Conservation (phyloP, 2,329 filamentous ascomycete genomes). For the Fusarium subglutinans region DNA sequence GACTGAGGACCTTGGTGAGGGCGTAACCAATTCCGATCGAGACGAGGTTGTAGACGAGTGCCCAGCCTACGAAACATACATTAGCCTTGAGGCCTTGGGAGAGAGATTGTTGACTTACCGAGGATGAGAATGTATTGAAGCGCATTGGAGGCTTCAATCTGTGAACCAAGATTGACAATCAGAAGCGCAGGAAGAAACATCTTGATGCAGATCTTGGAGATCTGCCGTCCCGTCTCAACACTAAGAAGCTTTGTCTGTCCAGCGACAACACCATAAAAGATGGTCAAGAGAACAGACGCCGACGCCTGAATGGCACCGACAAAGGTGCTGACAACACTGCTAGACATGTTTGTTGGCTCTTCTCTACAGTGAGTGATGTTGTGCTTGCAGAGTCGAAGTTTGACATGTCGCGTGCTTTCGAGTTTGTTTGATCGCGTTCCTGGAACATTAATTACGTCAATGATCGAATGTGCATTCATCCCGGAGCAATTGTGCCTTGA, state of each 20-base stretch:
- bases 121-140: slow-evolving; percentile 13
- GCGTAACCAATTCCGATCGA: slow-evolving; percentile 16
- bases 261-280: slow-evolving; percentile 24
- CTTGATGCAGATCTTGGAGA: slow-evolving; percentile 29
- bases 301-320: slow-evolving; percentile 31
- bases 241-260: slow-evolving; percentile 23
- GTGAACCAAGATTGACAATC: slow-evolving; percentile 21
- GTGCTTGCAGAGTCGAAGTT: not conserved
- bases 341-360: slow-evolving; percentile 3
- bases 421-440: not conserved
- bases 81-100: not conserved
- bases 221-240: slow-evolving; percentile 26
- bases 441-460: slow-evolving; percentile 23
- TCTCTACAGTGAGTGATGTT: not conserved
- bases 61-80: slow-evolving; percentile 3
- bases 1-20: slow-evolving; percentile 13
- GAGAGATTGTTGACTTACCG: not conserved
- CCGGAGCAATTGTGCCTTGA: slow-evolving; percentile 24
- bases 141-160: slow-evolving; percentile 23
- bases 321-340: slow-evolving; percentile 21
- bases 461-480: not conserved
- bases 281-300: slow-evolving; percentile 30
- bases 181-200: slow-evolving; percentile 31
- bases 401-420: not conserved
- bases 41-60: slow-evolving; percentile 20